Evolutionary conservation across 78 protist species (phyloP), one percentile per base, ranked within the genome.

Genomic region (Planoprotostelium fungivorum): DNA sequence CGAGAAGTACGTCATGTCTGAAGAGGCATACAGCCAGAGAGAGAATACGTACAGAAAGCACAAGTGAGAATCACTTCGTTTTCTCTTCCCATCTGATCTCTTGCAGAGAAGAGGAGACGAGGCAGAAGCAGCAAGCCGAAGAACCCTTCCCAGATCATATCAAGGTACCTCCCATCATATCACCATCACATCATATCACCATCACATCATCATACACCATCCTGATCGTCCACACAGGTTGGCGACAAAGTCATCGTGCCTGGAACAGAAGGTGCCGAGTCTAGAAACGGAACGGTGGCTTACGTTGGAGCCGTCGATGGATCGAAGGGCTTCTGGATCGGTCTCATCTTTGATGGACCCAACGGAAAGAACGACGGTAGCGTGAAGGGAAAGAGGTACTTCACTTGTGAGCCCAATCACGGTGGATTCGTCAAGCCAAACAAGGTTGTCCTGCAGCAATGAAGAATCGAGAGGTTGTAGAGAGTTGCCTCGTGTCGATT

Each of bases 281-380:
- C 39, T 10, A 86, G 96, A 36, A 87, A 88, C 36, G 98, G 96
- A 34, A 83, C 37, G 34, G 95, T 97, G 35, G 35, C 87, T 36
- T 97, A 85, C 83, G 89, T 93, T 1, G 97, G 97, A 9, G 37
- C 37, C 10, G 88, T 94, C 34, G 90, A 36, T 35, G 89, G 29
- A 86, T 34, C 88, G 38, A 25, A 84, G 73, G 37, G 98, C 91
- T 10, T 89, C 28, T 38, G 96, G 97, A 84, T 97, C 38, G 98
- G 98, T 23, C 89, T 97, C 29, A 36, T 34, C 39, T 88, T 94
- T 35, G 97, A 97, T 83, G 93, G 92, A 88, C 98, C 98, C 34
- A 86, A 90, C 0, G 97, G 97, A 16, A 96, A 96, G 89, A 89
- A 94, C 63, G 96, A 97, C 88, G 98, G 98, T n/a, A 35, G 90